Conservation (phyloP, 2,329 filamentous ascomycete genomes). For the Zasmidium cellare region DNA sequence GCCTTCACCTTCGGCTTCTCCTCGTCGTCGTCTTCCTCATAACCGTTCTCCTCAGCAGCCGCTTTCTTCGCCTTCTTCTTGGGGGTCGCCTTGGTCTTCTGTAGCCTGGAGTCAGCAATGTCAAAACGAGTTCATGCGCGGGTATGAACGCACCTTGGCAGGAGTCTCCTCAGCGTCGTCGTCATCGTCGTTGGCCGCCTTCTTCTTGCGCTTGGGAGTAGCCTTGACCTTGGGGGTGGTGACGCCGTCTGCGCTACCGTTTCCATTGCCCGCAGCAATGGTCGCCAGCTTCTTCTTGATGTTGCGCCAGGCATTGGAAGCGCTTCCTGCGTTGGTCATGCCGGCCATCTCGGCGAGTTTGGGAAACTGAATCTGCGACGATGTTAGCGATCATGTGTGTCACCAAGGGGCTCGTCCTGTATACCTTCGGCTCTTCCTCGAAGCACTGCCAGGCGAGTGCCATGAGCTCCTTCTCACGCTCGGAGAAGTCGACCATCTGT, state of each 20-base stretch:
- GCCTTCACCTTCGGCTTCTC: neutral
- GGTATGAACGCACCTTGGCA: neutral
- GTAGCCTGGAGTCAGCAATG: neutral
- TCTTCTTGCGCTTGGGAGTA: slow-evolving; percentile 3
- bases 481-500: slow-evolving; percentile 18
- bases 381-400: neutral
- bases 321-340: slow-evolving; percentile 27
- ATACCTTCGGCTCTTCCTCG: slow-evolving; percentile 29
- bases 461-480: slow-evolving; percentile 27
- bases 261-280: slow-evolving; percentile 1
- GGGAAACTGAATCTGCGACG: slow-evolving; percentile 23
- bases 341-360: slow-evolving; percentile 25
- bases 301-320: slow-evolving; percentile 33
- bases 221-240: slow-evolving; percentile 1
- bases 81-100: neutral
- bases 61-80: neutral
- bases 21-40: neutral
- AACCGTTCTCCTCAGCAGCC: neutral
- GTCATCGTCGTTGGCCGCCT: slow-evolving; percentile 1
- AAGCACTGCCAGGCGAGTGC: slow-evolving; percentile 31
- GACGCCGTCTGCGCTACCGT: neutral
- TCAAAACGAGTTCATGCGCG: neutral
- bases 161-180: neutral
- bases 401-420: slow-evolving; percentile 25
- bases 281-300: slow-evolving; percentile 36